Percentiles rank a stretch among this genome's conserved stretches.
These are phyloP conservation scores for Diaporthe ampelina DNA, from an alignment of 2,329 filamentous ascomycete species.

Conservation along the genomic window DNA sequence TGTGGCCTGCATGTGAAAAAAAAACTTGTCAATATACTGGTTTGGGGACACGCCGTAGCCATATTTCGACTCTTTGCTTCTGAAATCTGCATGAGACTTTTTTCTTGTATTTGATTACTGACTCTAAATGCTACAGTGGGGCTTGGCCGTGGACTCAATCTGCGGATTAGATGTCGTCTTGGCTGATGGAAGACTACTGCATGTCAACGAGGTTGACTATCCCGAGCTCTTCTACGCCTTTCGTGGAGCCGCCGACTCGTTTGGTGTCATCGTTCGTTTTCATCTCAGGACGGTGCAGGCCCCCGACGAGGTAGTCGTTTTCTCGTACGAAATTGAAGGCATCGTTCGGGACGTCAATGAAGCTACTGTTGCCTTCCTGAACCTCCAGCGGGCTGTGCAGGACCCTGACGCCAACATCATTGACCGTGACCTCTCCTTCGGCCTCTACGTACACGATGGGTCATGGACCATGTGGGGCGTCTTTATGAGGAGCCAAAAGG, in stretches of 20 bases:
- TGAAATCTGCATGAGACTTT: too few relatives aligned
- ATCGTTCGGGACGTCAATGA: conserved; percentile 25
- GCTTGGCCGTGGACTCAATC: conserved; percentile 27
- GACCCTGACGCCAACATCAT: conserved; percentile 3
- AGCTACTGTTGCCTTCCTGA: conserved; percentile 19
- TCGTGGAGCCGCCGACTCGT: conserved; percentile 33
- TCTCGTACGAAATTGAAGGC: conserved; percentile 28
- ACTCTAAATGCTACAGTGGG: conserved; percentile 1
- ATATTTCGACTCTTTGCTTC: too few relatives aligned
- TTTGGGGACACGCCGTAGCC: too few relatives aligned
- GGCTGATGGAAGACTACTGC: conserved; percentile 19
- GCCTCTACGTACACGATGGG: conserved; percentile 24
- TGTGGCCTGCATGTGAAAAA: too few relatives aligned
- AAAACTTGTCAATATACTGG: too few relatives aligned
- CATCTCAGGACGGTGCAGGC: conserved; percentile 22
- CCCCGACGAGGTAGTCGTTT: conserved; percentile 6
- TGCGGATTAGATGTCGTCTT: conserved; percentile 26
- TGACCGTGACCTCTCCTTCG: conserved; percentile 33
- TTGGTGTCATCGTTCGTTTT: conserved; percentile 30
- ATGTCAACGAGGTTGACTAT: not conserved
- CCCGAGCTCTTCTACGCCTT: conserved; percentile 34
- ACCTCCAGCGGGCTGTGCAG: conserved; percentile 20
- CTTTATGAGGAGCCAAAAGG: not conserved
- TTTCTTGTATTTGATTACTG: too few relatives aligned
- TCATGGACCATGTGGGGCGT: conserved; percentile 35